Evolutionary conservation across 2,329 filamentous ascomycete species (phyloP).

Genomic region (Cyphellophora europaea): DNA sequence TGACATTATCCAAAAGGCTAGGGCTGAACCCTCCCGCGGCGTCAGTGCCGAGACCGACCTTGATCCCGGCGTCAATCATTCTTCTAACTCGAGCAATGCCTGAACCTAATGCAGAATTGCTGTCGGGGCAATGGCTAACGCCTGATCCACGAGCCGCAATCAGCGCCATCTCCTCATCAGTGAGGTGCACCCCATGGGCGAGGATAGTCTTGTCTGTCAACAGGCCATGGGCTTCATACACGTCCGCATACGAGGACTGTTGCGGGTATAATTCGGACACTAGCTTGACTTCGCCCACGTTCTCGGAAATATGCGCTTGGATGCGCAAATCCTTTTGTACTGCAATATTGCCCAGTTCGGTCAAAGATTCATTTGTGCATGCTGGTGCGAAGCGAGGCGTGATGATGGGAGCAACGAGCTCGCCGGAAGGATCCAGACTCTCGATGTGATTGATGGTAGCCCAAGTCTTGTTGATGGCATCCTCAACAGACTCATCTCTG

Average conservation of each 20-base stretch:
- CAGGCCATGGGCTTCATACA: conserved; percentile 66
- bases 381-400: conserved; percentile 57
- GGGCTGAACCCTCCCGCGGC: conserved; percentile 79
- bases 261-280: conserved; percentile 62
- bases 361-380: conserved; percentile 45
- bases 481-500: conserved; percentile 58
- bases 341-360: conserved; percentile 55
- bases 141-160: conserved; percentile 54
- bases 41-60: conserved; percentile 81
- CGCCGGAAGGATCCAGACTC: conserved; percentile 52
- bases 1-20: conserved; percentile 66
- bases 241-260: conserved; percentile 55
- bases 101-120: conserved; percentile 72
- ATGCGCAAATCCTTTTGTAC: conserved; percentile 46
- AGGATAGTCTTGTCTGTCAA: conserved; percentile 67
- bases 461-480: conserved; percentile 47
- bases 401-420: conserved; percentile 65
- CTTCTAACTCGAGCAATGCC: conserved; percentile 69
- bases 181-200: conserved; percentile 74
- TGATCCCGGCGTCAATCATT: conserved; percentile 64
- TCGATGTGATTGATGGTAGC: conserved; percentile 56
- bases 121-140: conserved; percentile 77
- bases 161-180: conserved; percentile 54
- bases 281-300: conserved; percentile 60
- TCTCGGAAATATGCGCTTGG: conserved; percentile 88